Evolutionary conservation across 2,329 filamentous ascomycete genomes (phyloP), one percentile per base, ranked within the genome.

Genomic region (Calonectria montana): DNA sequence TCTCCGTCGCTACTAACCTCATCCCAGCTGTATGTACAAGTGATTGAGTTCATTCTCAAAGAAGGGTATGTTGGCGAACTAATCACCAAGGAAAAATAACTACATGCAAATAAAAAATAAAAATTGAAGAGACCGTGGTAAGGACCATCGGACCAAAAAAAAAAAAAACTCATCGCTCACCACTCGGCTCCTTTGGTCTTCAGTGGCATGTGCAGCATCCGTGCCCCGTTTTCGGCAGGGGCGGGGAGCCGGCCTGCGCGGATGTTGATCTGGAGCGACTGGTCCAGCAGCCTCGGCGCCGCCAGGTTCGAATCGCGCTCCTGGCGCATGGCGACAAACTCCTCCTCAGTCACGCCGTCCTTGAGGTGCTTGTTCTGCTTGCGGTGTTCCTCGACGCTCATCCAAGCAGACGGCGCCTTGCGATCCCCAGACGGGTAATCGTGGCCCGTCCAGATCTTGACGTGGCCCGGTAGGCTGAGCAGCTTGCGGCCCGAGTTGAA

Each of bases 391-490:
- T 74, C 74, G 0, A 90, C 88, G 0, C 81, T 89, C 73, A 86
- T 80, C 35, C 77, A 88, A 0, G 88, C 79, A 0, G 83, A 70
- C 0, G 87, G 84, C 0, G 73, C 78, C 0, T 69, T 69, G 4
- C 86, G 82, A 0, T 64, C 76, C 1, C 77, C 78, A 0, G 88
- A 87, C 0, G 80, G 80, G 70, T 90, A 91, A 73, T 91, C 89
- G 68, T 91, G 89, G 0, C 88, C 88, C 0, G 85, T 87, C 84
- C 87, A 91, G 53, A 91, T 83, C 61, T 84, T 87, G 50, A 84
- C 82, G 31, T 88, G 76, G 2, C 79, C 81, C 0, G 86, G 84
- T 1, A 90, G 48, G 7, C 73, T 66, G 0, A 90, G 81, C 0
- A 91, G 80, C 50, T 80, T 83, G 69, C 74, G 83, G 0, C 78